Evolutionary conservation across 1,284 basidiomycete genomes (phyloP), one percentile per base, ranked within the genome.

Genomic region (Caloboletus inedulis): DNA sequence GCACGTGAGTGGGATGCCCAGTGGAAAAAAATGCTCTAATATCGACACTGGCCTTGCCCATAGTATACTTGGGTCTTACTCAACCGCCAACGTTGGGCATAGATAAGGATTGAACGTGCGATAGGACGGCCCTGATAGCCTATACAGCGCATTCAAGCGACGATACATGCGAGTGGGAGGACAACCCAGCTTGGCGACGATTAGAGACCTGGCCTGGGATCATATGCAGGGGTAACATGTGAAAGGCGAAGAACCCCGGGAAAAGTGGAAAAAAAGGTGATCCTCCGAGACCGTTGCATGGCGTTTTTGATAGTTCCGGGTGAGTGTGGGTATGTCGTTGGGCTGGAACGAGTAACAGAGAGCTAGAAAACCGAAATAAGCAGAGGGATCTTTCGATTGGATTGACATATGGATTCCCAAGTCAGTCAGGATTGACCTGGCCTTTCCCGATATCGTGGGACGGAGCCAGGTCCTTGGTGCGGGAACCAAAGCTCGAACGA

Each of bases 151-250:
- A 8, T 27, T 8, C 25, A 27, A 27, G 25, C 25, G 25, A 27
- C 7, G 25, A 27, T 27, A 27, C 1, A 27, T 27, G 25, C 25
- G 25, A 8, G 7, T 27, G 25, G 25, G 25, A 27, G 23, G 27
- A 2, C 1, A 44, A 19, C 31, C 1, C 25, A 30, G 25, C 45
- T 45, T 59, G 53, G 43, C 54, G 34, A 44, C 35, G 43, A 52
- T 45, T n/a, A 47, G 46, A 31, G 3, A 9, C 29, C 41, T 23
- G 33, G 36, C 33, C 39, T 60, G 39, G 21, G 10, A 25, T 44
- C 33, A 19, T 35, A 30, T 33, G 27, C 23, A 56, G 35, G 31
- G 42, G 19, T 19, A 49, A 18, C 7, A 31, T n/a, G 53, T 29
- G n/a, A 56, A 50, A 33, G 23, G 40, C 29, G 29, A 30, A 16